Percentiles rank a stretch among this genome's conserved stretches.
phyloP scores from a whole-genome alignment of 2,329 filamentous ascomycete species.

The Claviceps humidiphila region DNA sequence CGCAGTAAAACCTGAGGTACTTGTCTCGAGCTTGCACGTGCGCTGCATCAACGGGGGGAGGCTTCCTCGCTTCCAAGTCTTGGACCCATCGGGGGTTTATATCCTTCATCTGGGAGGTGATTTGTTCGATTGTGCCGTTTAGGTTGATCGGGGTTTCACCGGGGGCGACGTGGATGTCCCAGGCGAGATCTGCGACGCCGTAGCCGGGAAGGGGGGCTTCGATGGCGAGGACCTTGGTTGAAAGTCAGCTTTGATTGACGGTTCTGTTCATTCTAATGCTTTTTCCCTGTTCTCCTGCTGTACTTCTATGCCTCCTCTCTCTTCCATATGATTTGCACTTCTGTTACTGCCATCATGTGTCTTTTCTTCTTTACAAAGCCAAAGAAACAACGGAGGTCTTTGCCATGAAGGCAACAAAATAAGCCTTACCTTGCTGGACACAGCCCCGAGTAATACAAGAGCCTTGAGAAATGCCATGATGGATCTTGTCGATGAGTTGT shows the following conservation, averaged over 20 bases:
- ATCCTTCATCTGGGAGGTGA: not conserved
- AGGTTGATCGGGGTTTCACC: not conserved
- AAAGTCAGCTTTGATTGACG: not conserved
- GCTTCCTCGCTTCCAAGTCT: not conserved
- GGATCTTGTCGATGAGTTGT: not conserved
- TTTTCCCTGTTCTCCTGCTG: no score
- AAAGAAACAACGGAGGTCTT: not conserved
- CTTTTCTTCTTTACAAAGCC: no score
- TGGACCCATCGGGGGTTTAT: not conserved
- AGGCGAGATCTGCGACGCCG: not conserved
- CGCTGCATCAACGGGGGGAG: not conserved
- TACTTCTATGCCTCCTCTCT: no score
- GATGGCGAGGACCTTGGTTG: not conserved
- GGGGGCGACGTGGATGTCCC: not conserved
- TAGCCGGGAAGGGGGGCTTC: not conserved
- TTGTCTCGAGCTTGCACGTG: not conserved
- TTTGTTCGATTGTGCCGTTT: not conserved
- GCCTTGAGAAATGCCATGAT: not conserved
- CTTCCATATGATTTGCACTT: no score
- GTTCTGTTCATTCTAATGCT: no score
- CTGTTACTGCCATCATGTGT: no score
- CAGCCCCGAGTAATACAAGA: not conserved
- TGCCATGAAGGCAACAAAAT: not conserved
- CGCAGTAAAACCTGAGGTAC: not conserved
- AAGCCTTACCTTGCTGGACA: not conserved